Percentiles rank a stretch among this genome's conserved stretches.
Conservation (phyloP, 768 basidiomycete species). For the Suillus discolor region DNA sequence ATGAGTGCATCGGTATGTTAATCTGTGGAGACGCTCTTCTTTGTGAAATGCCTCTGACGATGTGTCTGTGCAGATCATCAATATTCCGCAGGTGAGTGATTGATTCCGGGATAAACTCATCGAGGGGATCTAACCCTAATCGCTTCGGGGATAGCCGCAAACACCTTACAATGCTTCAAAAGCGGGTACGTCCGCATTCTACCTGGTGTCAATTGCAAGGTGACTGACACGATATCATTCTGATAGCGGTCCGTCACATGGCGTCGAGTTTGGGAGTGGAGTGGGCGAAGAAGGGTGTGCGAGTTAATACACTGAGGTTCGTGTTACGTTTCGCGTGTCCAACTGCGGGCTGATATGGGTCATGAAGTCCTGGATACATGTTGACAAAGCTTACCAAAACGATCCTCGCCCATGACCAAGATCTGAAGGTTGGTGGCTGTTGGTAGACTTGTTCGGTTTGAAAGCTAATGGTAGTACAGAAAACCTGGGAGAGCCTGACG, state of each 20-base stretch:
- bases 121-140: neutral
- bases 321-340: constrained; percentile 10
- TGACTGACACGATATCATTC: constrained; percentile 13
- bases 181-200: constrained; percentile 55
- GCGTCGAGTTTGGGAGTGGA: constrained; percentile 91
- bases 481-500: constrained; percentile 82
- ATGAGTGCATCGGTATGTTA: constrained; percentile 85
- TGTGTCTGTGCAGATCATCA: constrained; percentile 64
- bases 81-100: constrained; percentile 74
- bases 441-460: neutral
- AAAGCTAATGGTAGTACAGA: constrained; percentile 42
- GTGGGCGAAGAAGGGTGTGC: constrained; percentile 89
- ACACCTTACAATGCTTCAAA: constrained; percentile 97
- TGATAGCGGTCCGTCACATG: constrained; percentile 90
- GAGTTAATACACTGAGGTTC: constrained; percentile 82
- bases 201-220: neutral
- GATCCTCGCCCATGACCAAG: constrained; percentile 73
- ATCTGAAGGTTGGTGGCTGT: constrained; percentile 64
- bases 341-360: constrained; percentile 9
- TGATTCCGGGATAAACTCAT: neutral
- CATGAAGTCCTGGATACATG: constrained; percentile 87
- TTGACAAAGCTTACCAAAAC: constrained; percentile 86
- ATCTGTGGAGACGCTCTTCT: neutral
- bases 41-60: constrained; percentile 18
- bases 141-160: constrained; percentile 57